Evolutionary conservation across 768 basidiomycete genomes (phyloP), one percentile per base, ranked within the genome.

Genomic region (Agrocybe praecox): DNA sequence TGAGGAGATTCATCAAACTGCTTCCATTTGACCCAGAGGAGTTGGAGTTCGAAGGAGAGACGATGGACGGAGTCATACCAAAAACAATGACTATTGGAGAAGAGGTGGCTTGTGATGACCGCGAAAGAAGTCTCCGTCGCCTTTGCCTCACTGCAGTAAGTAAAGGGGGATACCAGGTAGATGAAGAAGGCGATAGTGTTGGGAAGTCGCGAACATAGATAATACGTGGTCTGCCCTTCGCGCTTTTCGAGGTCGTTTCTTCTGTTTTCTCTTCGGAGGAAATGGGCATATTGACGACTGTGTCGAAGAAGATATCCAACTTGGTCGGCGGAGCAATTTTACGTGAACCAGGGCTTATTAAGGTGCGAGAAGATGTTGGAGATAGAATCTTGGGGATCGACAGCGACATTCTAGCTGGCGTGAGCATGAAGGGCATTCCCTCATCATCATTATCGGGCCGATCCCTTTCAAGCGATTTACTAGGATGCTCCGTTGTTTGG

Each of bases 11-110:
- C 52, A 83, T 63, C 7, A 85, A 57, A 33, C 75, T 73, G 14
- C 65, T 76, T 24, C 65, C 74, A 21, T 67, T 68, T 15, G 76
- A 64, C 1, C 63, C 63, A 2, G 72, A 58, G 22, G 67, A 55
- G 6, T 69, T 62, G 23, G 53, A 63, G 34, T 64, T 71, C 47
- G 63, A 61, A 10, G 82, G 74, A n/a, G 82, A 79, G 14, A 84
- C 74, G n/a, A 94, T 73, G 3, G 90, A 75, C 23, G 94, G 93
- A 0, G 89, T 87, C 65, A 92, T 85, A n/a, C 94, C 93, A 64
- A 96, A 90, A 17, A 97, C 78, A 46, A 97, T 92, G 8, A 88
- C 84, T 63, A 88, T 90, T 2, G 94, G 92, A 65, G 85, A 85
- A 33, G 71, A 61, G 12, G 86, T 80, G 1, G 85, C 80, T n/a